A percentile compares a stretch with the other conserved stretches of the same genome.
These are phyloP conservation scores for Yarrowia porcina DNA, from an alignment of 805 yeast genomes.

Conservation along the genomic window DNA sequence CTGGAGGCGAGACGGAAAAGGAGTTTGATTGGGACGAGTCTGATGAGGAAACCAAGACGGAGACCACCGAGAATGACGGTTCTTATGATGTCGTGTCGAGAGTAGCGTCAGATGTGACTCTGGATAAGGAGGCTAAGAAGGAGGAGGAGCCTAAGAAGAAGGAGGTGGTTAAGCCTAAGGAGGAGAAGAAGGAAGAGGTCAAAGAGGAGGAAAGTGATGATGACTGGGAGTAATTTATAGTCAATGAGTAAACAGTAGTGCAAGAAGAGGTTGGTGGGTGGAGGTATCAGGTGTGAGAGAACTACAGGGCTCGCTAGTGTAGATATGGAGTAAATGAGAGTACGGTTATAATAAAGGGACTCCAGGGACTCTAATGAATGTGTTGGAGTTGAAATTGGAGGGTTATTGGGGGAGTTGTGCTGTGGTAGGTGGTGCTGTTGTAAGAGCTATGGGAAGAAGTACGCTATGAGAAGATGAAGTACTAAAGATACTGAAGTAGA, in stretches of 20 bases:
- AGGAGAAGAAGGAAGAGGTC: background rate
- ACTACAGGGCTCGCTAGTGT: too few species aligned
- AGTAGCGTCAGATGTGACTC: background rate
- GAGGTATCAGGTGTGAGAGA: too few species aligned
- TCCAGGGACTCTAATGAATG: too few species aligned
- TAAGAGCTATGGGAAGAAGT: too few species aligned
- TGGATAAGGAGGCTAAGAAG: background rate
- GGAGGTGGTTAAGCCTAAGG: background rate
- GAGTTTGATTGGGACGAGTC: slow-evolving; percentile 33
- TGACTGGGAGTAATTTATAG: slow-evolving; percentile 24
- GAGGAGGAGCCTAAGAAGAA: background rate
- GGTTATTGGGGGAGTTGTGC: too few species aligned
- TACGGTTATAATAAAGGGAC: too few species aligned
- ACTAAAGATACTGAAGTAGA: too few species aligned
- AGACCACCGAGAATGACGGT: background rate
- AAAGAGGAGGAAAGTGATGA: slow-evolving; percentile 23
- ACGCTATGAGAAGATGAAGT: too few species aligned
- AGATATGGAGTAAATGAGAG: too few species aligned
- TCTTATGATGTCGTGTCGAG: slow-evolving; percentile 18
- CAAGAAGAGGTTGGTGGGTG: background rate
- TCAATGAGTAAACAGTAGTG: background rate
- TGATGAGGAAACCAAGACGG: slow-evolving; percentile 4
- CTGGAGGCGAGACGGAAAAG: slow-evolving; percentile 43
- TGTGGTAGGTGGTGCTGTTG: too few species aligned
- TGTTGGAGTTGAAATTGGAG: too few species aligned